These are phyloP conservation scores for Pleurotus giganteus DNA, from an alignment of 768 basidiomycete species.

Conservation along the genomic window DNA sequence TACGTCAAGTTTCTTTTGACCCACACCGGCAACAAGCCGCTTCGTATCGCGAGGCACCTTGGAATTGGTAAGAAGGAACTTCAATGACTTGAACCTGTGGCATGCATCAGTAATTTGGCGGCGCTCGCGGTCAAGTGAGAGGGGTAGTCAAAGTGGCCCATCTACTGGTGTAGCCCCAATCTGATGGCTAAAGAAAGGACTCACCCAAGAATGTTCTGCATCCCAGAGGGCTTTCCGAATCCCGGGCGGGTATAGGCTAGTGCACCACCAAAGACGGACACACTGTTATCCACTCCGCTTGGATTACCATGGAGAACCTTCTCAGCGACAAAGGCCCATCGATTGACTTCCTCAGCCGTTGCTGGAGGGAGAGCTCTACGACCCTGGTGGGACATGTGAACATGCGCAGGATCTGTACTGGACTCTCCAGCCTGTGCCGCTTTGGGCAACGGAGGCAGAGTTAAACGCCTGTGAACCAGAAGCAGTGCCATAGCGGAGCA, in stretches of 20 bases:
- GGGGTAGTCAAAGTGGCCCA: too few relatives aligned
- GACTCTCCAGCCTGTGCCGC: constrained; percentile 19
- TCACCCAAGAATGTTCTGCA: constrained; percentile 86
- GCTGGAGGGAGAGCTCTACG: constrained; percentile 60
- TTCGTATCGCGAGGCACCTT: constrained; percentile 94
- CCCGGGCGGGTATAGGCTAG: constrained; percentile 84
- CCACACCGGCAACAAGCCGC: constrained; percentile 88
- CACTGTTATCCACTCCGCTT: constrained; percentile 96
- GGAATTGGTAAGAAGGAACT: constrained; percentile 91
- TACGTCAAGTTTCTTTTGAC: constrained; percentile 62
- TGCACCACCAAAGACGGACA: constrained; percentile 90
- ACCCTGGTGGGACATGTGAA: constrained; percentile 64
- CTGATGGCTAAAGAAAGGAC: constrained; percentile 23
- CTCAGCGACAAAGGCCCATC: constrained; percentile 92
- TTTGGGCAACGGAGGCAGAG: constrained; percentile 48
- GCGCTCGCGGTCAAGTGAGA: too few relatives aligned
- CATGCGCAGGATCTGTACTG: constrained; percentile 35
- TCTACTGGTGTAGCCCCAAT: too few relatives aligned
- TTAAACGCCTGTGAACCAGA: constrained; percentile 70
- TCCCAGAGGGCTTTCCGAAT: constrained; percentile 73
- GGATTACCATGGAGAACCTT: constrained; percentile 97
- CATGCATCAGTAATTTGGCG: constrained; percentile 7
- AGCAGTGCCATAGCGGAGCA: constrained; percentile 82
- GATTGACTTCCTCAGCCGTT: constrained; percentile 80
- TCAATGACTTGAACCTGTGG: constrained; percentile 82